Evolutionary conservation across 2,329 filamentous ascomycete genomes (phyloP).

Genomic region (Fusarium virguliforme): DNA sequence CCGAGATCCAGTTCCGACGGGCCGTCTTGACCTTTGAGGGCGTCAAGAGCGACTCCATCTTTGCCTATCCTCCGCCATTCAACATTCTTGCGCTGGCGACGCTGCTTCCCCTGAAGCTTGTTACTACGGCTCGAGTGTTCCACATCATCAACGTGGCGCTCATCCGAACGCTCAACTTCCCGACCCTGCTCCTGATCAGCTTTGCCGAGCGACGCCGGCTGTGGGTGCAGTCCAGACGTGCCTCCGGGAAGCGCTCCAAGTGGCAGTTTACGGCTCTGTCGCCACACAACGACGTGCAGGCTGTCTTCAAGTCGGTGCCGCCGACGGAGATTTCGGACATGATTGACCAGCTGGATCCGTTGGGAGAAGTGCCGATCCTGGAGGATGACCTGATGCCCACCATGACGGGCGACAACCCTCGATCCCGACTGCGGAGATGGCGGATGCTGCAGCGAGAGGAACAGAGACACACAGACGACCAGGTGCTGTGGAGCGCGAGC

Average conservation of each 20-base stretch:
- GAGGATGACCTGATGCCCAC: conserved; percentile 54
- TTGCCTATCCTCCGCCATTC: conserved; percentile 79
- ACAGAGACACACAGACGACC: conserved; percentile 28
- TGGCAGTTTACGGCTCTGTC: conserved; percentile 66
- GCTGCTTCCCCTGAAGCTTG: conserved; percentile 76
- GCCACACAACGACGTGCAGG: conserved; percentile 74
- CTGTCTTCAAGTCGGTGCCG: conserved; percentile 73
- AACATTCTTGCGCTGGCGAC: conserved; percentile 77
- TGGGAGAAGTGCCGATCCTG: conserved; percentile 55
- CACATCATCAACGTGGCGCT: conserved; percentile 80
- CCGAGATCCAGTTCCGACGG: conserved; percentile 80
- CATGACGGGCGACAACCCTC: conserved; percentile 49
- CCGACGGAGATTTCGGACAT: conserved; percentile 60
- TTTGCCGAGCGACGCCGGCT: conserved; percentile 74
- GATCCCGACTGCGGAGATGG: conserved; percentile 42
- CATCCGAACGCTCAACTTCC: conserved; percentile 75
- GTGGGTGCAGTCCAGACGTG: conserved; percentile 43
- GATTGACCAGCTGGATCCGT: conserved; percentile 56
- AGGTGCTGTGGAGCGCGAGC: conserved; percentile 34
- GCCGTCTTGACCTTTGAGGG: conserved; percentile 82
- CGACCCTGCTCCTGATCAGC: conserved; percentile 73
- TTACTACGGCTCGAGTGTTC: conserved; percentile 75
- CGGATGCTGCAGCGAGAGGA: conserved; percentile 45
- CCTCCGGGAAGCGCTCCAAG: conserved; percentile 48
- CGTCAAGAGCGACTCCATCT: conserved; percentile 80